These are phyloP conservation scores for Saccharata proteae DNA, from an alignment of 2,329 filamentous ascomycete genomes.

Conservation along the genomic window DNA sequence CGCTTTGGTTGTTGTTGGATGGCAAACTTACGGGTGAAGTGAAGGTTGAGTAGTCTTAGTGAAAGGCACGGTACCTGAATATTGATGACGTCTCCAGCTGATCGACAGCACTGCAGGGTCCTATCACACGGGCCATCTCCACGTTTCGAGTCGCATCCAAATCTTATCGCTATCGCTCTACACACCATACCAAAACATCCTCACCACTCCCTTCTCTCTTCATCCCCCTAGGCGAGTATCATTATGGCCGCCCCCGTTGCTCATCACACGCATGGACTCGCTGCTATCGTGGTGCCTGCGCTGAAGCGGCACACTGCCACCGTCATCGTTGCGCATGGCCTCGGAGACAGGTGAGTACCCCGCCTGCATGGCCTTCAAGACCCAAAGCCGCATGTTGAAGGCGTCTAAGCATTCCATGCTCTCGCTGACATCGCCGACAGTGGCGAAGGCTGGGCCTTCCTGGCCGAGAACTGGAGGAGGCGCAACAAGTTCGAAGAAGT, in stretches of 20 bases:
- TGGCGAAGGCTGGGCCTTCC: constrained; percentile 42
- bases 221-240: background rate
- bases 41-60: no score
- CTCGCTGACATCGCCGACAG: constrained; percentile 3
- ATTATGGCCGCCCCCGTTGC: constrained; percentile 2
- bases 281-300: constrained; percentile 61
- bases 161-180: no score
- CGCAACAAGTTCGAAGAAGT: constrained; percentile 75
- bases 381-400: background rate
- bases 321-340: constrained; percentile 84
- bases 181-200: no score
- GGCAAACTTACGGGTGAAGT: no score
- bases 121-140: no score
- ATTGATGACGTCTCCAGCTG: no score
- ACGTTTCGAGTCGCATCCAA: no score
- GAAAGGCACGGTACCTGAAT: no score
- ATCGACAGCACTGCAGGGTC: no score
- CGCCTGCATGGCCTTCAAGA: background rate
- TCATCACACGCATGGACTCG: constrained; percentile 35
- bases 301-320: constrained; percentile 79
- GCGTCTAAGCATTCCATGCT: background rate
- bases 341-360: constrained; percentile 56
- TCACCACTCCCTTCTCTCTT: background rate
- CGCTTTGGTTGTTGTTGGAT: no score
- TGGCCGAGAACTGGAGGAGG: constrained; percentile 78